Evolutionary conservation across 2,329 filamentous ascomycete genomes (phyloP), one percentile per base, ranked within the genome.

Genomic region (Escovopsis sp.): DNA sequence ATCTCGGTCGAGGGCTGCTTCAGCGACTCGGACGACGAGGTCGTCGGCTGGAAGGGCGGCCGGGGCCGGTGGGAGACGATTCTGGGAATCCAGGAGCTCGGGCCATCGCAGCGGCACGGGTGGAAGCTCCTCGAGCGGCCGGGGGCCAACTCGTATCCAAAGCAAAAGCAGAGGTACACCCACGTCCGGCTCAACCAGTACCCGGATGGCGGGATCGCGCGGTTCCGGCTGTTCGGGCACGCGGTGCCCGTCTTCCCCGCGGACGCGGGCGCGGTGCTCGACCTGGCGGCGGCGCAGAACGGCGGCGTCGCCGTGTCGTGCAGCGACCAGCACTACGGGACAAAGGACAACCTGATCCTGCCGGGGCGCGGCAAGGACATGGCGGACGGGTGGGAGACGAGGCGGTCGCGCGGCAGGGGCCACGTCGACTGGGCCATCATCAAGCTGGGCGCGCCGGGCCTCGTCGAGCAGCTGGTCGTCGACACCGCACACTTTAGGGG

Each of bases 311-410:
- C 82, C 33, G 66, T 85, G 8, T 72, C 75, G 1, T 88, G 83
- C 67, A 85, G 77, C 47, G 84, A 91, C 60, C 80, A 91, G 63
- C 85, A 91, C 61, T 93, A 88, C 54, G 83, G 85, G 46, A 82
- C 77, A 33, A 86, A 82, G 58, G 78, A 84, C 56, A 88, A 89
- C 61, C 66, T 89, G 32, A 70, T 88, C n/a, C 67, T 88, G 4
- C 84, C 84, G 0, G 83, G 82, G 3, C 71, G 84, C 26, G 84
- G 84, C 36, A 78, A 80, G 58, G 82, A 91, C 62, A 91, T 91
- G 85, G 82, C 84, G 40, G 85, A 89, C 58, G 85, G 85, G 7
- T 91, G 85, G 85, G 85, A 91, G 64, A 91, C 85, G 43, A 77
- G 80, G 50, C 72, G 85, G 42, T 85, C 82, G 33, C 68, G 85